Base-by-base conservation (phyloP, 768 basidiomycete genomes). In the Piloderma croceum region DNA sequence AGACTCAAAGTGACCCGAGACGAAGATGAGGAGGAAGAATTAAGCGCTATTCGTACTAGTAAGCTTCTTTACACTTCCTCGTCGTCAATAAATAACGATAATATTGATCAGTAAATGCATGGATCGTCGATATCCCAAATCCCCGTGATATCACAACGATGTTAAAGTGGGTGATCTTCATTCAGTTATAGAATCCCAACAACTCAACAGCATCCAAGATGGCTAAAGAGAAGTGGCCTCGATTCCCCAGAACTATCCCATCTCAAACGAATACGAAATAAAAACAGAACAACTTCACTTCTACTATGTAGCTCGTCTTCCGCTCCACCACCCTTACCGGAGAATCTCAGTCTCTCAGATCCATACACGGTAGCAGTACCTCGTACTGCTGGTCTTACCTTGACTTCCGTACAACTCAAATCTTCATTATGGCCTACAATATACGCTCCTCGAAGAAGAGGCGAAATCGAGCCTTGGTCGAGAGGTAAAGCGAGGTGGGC, bases 341-440 rank as follows among this genome's bases (percentile, higher is more conserved):
- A 56, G 2, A 64, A 68, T 15, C 54, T 79, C 2, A 49, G 57
- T n/a, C 60, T 82, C 3, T 55, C 69, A 0, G 43, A 55, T 23
- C 83, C 84, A 1, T 83, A 82, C 57, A 58, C 64, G 11, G 49
- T 78, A 9, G 49, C 63, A 2, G 86, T 92, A 1, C 91, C 93
- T 2, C 59, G 65, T 22, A 68, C 72, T 11, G 70, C 80, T 9
- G 90, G 90, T 1, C 64, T 83, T 4, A 90, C 88, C 0, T 65
- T 65, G 1, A 67, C 69, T 11, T 84, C 90, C 6, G 66, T 90
- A 17, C 57, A 61, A 31, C 56, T 78, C 24, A 92, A 93, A 62
- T 72, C 74, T 27, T 58, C 72, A 2, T 62, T 88, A n/a, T 98
- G 94, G 94, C 94, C 94, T 6, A 87, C 86, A 9, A 63, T 79